A percentile compares a stretch with the other conserved stretches of the same genome.
Conservation (phyloP, 2,329 filamentous ascomycete genomes). For the Tricladium varicosporioides region DNA sequence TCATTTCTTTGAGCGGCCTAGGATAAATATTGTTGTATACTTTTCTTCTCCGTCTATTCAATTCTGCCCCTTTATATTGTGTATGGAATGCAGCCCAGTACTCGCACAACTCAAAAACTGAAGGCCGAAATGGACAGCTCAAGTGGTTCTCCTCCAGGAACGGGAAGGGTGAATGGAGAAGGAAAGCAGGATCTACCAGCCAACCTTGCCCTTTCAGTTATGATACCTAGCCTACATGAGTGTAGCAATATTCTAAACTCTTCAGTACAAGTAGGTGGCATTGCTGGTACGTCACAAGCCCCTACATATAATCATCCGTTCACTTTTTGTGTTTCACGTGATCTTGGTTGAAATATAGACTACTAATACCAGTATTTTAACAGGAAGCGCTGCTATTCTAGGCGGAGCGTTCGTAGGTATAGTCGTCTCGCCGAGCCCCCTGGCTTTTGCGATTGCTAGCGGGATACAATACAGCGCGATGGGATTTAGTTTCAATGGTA, state of each 20-base stretch:
- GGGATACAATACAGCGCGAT: background rate
- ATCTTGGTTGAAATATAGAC: background rate
- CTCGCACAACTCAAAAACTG: background rate
- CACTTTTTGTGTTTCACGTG: background rate
- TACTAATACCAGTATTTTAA: background rate
- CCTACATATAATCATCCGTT: background rate
- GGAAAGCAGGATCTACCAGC: background rate
- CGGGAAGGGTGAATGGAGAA: background rate
- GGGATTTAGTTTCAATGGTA: background rate
- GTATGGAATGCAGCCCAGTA: background rate
- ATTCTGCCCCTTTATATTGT: background rate
- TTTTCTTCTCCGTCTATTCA: background rate
- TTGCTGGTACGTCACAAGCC: background rate
- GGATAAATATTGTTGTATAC: background rate
- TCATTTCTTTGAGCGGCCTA: conserved; percentile 15
- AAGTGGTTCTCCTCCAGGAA: background rate
- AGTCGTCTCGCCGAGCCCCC: background rate
- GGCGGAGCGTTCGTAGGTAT: background rate
- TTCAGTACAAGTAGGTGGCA: background rate
- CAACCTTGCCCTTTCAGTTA: background rate
- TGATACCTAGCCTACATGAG: background rate
- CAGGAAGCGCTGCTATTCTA: background rate
- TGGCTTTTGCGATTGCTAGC: background rate
- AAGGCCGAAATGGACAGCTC: background rate
- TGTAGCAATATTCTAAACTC: background rate